phyloP scores from a whole-genome alignment of 139 green algal genomes.

The Asterochloris erici region DNA sequence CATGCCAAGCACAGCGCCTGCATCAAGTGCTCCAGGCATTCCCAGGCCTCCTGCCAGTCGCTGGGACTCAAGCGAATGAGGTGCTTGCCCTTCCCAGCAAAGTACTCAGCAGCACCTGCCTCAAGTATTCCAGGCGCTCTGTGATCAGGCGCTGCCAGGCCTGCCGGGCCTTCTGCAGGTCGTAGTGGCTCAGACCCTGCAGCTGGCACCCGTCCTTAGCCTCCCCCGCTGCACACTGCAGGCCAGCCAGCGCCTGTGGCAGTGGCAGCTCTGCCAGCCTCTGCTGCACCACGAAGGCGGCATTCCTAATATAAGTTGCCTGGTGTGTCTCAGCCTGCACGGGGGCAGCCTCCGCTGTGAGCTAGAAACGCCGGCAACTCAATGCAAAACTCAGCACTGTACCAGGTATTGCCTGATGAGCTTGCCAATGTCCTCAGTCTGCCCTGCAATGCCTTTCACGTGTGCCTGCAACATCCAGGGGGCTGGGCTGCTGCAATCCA shows the following conservation, averaged over 20 bases:
- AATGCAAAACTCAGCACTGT: background rate
- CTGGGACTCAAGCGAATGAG: too few species aligned
- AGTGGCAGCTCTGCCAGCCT: background rate
- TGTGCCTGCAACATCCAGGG: background rate
- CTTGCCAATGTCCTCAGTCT: background rate
- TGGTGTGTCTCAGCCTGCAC: background rate
- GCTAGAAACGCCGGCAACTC: too few species aligned
- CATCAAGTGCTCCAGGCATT: too few species aligned
- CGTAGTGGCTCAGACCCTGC: background rate
- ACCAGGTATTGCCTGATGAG: background rate
- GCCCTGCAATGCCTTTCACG: background rate
- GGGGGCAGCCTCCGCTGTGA: background rate
- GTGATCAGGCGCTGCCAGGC: constrained; percentile 15
- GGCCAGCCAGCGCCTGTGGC: background rate
- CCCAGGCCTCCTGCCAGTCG: too few species aligned
- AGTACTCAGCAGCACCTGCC: background rate
- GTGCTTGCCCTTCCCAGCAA: too few species aligned
- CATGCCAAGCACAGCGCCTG: too few species aligned
- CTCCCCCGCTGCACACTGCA: background rate
- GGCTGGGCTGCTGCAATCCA: too few species aligned
- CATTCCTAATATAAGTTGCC: constrained; percentile 17
- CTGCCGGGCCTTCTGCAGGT: constrained; percentile 1
- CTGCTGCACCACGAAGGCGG: constrained; percentile 6
- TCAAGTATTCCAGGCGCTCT: constrained; percentile 8
- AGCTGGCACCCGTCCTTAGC: background rate